Evolutionary conservation across 352 stramenopile genomes (phyloP).

Genomic region (Plasmopara muralis): DNA sequence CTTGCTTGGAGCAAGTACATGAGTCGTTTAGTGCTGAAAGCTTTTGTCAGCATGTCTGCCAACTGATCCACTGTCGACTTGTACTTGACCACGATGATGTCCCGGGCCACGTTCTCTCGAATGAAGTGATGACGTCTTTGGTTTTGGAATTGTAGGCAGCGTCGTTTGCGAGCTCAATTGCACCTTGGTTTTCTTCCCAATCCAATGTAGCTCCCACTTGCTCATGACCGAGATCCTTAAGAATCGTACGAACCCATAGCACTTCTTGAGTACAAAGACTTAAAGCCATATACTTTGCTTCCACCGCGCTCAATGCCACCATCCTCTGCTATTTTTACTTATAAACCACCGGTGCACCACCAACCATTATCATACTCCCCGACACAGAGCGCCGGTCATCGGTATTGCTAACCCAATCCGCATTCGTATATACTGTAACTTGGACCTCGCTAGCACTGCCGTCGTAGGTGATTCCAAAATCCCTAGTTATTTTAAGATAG

Average conservation of each 20-base stretch:
- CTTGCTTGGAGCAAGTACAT: neutral
- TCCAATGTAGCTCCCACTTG: constrained; percentile 1
- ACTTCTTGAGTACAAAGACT: constrained; percentile 5
- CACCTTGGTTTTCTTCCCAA: constrained; percentile 5
- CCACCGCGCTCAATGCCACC: neutral
- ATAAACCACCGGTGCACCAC: neutral
- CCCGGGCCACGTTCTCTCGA: neutral
- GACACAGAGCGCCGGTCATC: constrained; percentile 1
- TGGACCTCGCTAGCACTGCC: neutral
- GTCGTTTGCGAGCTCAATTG: constrained; percentile 2
- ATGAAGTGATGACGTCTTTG: constrained; percentile 6
- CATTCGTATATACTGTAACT: neutral
- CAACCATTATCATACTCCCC: neutral
- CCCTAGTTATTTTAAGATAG: neutral
- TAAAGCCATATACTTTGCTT: constrained; percentile 5
- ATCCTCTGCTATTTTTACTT: constrained; percentile 5
- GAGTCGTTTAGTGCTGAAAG: neutral
- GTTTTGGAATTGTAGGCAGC: constrained; percentile 1
- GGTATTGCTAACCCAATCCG: neutral
- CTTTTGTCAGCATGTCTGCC: neutral
- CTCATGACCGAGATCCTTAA: constrained; percentile 2
- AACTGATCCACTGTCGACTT: neutral
- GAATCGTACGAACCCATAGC: neutral
- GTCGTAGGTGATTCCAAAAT: neutral
- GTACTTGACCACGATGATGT: neutral